Evolutionary conservation across 495 filamentous ascomycete genomes (phyloP).

Genomic region (Emericellopsis terricola): DNA sequence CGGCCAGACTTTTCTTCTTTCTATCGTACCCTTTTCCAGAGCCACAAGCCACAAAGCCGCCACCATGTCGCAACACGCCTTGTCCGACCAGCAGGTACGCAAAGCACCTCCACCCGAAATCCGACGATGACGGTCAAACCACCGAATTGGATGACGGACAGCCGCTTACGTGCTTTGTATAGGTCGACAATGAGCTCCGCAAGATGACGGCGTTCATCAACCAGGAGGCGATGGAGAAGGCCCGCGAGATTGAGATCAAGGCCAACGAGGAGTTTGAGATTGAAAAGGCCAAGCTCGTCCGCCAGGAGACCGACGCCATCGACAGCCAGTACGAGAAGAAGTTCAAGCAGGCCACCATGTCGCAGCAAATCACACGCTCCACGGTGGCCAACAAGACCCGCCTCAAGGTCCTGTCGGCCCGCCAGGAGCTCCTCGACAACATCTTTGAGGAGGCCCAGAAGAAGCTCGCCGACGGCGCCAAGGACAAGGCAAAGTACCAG

Average conservation of each 20-base stretch:
- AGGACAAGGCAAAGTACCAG: slow-evolving; percentile 59
- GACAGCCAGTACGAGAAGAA: slow-evolving; percentile 89
- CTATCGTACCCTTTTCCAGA: too few species aligned
- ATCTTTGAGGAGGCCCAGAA: slow-evolving; percentile 67
- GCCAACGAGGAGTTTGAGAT: slow-evolving; percentile 97
- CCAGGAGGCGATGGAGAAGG: slow-evolving; percentile 94
- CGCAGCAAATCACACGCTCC: slow-evolving; percentile 90
- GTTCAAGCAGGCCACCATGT: slow-evolving; percentile 91
- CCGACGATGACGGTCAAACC: neutral
- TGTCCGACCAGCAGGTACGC: slow-evolving; percentile 2
- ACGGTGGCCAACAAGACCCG: slow-evolving; percentile 91
- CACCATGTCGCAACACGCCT: slow-evolving; percentile 4
- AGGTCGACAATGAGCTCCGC: slow-evolving; percentile 90
- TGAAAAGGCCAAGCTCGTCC: slow-evolving; percentile 95
- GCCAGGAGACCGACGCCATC: slow-evolving; percentile 81
- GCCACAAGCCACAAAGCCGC: slow-evolving; percentile 4
- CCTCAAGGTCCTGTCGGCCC: slow-evolving; percentile 63
- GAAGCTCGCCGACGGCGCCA: slow-evolving; percentile 42
- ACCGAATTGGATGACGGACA: too few species aligned
- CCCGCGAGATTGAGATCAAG: slow-evolving; percentile 89
- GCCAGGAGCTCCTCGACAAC: slow-evolving; percentile 82
- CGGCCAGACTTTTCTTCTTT: too few species aligned
- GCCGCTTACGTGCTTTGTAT: too few species aligned
- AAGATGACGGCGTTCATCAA: slow-evolving; percentile 99
- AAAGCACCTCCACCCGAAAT: slow-evolving; percentile 2